phyloP scores from a whole-genome alignment of 495 filamentous ascomycete species.

The Podospora pseudopauciseta region DNA sequence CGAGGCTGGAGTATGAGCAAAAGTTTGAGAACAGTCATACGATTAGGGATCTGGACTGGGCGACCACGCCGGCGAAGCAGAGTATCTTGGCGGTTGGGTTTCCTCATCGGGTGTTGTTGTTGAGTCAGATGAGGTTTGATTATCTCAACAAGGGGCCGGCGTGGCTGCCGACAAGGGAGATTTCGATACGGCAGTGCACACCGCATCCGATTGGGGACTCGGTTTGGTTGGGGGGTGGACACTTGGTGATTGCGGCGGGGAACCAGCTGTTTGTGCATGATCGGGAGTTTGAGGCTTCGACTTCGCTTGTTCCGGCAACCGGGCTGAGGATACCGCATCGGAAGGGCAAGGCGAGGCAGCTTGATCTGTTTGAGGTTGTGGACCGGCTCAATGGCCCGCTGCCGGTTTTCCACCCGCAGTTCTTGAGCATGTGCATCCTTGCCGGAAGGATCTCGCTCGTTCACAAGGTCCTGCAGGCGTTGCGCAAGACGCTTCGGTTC shows the following conservation, averaged over 20 bases:
- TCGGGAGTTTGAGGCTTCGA: conserved; percentile 61
- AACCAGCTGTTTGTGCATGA: conserved; percentile 92
- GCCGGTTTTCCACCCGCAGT: conserved; percentile 91
- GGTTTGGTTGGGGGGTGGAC: conserved; percentile 79
- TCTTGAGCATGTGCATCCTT: conserved; percentile 83
- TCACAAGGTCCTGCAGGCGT: conserved; percentile 65
- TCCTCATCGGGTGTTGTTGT: conserved; percentile 72
- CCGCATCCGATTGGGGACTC: conserved; percentile 92
- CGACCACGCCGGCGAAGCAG: conserved; percentile 85
- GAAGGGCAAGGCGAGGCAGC: conserved; percentile 31
- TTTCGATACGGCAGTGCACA: conserved; percentile 75
- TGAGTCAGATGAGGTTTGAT: conserved; percentile 92
- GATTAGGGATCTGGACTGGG: conserved; percentile 91
- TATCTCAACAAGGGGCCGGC: conserved; percentile 87
- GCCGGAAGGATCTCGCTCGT: conserved; percentile 72
- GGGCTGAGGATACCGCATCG: conserved; percentile 56
- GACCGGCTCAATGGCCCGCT: conserved; percentile 80
- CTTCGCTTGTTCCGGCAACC: conserved; percentile 51
- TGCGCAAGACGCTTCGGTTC: conserved; percentile 79
- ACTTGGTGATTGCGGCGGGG: conserved; percentile 81
- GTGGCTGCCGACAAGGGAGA: conserved; percentile 81
- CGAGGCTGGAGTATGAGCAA: conserved; percentile 76
- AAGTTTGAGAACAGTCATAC: conserved; percentile 67
- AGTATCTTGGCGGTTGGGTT: conserved; percentile 92
- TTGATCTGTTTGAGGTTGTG: conserved; percentile 77